phyloP scores from a whole-genome alignment of 345 rosid species.

The Triadica sebifera region DNA sequence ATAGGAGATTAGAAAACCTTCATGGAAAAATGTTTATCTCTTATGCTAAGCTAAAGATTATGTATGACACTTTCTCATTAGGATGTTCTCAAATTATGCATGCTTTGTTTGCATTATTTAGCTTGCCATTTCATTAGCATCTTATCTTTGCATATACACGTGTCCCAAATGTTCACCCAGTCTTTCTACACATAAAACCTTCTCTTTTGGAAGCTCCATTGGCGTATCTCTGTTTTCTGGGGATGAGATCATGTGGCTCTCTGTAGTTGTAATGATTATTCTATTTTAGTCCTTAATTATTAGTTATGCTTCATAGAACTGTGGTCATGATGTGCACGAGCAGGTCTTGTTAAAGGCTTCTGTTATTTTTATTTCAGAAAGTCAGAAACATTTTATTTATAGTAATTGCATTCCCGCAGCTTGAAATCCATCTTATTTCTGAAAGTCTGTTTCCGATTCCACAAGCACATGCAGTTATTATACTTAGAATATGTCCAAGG shows the following conservation, averaged over 20 bases:
- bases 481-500: not conserved
- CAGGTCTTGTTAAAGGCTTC: not conserved
- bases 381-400: not conserved
- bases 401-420: not conserved
- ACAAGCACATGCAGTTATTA: not conserved
- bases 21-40: not conserved
- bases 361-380: not conserved
- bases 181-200: not conserved
- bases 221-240: not conserved
- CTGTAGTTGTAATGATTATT: not conserved
- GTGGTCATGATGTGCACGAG: not conserved
- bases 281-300: not conserved
- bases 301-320: not conserved
- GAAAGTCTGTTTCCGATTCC: not conserved
- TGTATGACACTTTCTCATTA: not conserved
- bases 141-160: not conserved
- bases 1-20: not conserved
- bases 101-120: not conserved
- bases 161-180: not conserved
- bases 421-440: not conserved
- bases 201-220: not conserved
- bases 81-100: not conserved
- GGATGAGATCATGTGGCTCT: not conserved
- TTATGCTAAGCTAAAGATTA: not conserved
- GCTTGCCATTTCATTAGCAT: not conserved